Conservation (phyloP, 2,329 filamentous ascomycete genomes). For the Akanthomyces muscarius region DNA sequence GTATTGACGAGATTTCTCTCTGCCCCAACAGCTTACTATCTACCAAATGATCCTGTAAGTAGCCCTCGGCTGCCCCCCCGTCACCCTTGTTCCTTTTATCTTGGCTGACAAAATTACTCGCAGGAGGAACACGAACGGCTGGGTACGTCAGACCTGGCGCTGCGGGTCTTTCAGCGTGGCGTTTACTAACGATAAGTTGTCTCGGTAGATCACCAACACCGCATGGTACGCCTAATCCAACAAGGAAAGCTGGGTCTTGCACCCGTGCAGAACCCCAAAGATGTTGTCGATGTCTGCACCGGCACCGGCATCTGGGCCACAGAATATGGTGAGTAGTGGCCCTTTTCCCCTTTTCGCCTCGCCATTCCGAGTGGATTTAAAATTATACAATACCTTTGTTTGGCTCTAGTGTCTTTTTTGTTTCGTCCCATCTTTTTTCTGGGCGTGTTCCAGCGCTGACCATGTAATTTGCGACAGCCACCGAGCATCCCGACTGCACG, state of each 20-base stretch:
- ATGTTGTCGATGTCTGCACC: conserved; percentile 48
- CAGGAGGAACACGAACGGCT: conserved; percentile 24
- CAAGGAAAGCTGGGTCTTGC: conserved; percentile 41
- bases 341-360: not conserved
- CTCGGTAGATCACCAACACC: conserved; percentile 35
- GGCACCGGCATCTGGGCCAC: conserved; percentile 51
- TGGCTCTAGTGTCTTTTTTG: not conserved
- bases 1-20: not conserved
- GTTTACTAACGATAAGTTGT: not conserved
- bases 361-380: too few relatives aligned
- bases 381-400: not conserved
- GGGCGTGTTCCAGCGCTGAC: not conserved
- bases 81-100: not conserved
- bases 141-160: conserved; percentile 17
- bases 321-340: conserved; percentile 36
- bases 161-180: not conserved
- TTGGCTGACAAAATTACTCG: not conserved
- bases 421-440: not conserved
- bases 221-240: conserved; percentile 32
- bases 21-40: conserved; percentile 13
- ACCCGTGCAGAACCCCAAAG: conserved; percentile 38
- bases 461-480: not conserved
- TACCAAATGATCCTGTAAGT: conserved; percentile 19
- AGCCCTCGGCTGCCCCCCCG: too few relatives aligned
- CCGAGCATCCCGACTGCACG: conserved; percentile 11